These are phyloP conservation scores for Entamoeba moshkovskii DNA, from an alignment of 208 protist species.

Conservation along the genomic window DNA sequence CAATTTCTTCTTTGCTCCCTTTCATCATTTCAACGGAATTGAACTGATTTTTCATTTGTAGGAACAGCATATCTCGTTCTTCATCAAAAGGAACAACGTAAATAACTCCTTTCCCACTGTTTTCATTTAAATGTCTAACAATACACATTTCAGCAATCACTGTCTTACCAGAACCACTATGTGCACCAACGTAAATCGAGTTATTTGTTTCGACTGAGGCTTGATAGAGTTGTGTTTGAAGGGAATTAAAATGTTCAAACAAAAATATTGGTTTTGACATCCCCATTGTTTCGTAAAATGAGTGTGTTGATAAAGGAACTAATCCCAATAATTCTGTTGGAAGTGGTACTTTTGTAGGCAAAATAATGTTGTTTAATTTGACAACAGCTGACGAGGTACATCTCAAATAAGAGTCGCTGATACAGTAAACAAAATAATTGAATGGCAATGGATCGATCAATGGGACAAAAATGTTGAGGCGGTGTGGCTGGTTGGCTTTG, in stretches of 20 bases:
- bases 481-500: constrained; percentile 50
- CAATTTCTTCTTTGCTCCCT: neutral
- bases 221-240: constrained; percentile 84
- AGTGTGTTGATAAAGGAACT: constrained; percentile 47
- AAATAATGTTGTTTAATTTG: constrained; percentile 64
- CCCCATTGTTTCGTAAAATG: neutral
- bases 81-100: neutral
- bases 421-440: constrained; percentile 64
- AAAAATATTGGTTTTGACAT: constrained; percentile 39
- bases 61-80: neutral
- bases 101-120: constrained; percentile 60
- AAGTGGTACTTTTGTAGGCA: constrained; percentile 59
- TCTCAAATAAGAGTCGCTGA: constrained; percentile 56
- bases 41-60: neutral
- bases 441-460: constrained; percentile 64
- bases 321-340: constrained; percentile 70
- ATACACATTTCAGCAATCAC: constrained; percentile 90
- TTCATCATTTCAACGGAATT: neutral
- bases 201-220: constrained; percentile 86
- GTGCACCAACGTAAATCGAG: constrained; percentile 90
- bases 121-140: constrained; percentile 57
- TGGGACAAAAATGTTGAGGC: constrained; percentile 69
- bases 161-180: constrained; percentile 89
- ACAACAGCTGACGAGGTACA: constrained; percentile 49
- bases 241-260: constrained; percentile 90